Percentiles rank a stretch among this genome's conserved stretches.
Conservation (phyloP, 352 stramenopile genomes). For the Peronosclerospora sorghi region DNA sequence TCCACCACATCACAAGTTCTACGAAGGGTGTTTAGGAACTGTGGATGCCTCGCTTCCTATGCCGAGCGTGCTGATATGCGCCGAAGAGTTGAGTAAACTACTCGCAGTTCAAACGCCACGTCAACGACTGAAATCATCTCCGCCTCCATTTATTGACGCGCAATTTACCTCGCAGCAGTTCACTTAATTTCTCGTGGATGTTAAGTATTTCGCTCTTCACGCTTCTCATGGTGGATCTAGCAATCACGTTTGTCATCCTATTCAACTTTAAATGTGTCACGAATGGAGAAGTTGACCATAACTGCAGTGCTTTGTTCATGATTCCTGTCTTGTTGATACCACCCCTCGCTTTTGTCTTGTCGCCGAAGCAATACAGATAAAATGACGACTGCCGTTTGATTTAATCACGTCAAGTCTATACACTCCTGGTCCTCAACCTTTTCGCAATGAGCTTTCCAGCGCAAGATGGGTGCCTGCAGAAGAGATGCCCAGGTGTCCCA, state of each 20-base stretch:
- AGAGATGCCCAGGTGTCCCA: too few relatives aligned
- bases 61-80: constrained; percentile 54
- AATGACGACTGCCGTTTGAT: too few relatives aligned
- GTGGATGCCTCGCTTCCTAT: constrained; percentile 66
- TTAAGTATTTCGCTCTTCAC: constrained; percentile 47
- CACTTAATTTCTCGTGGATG: constrained; percentile 58
- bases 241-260: constrained; percentile 70
- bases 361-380: too few relatives aligned
- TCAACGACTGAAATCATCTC: constrained; percentile 33
- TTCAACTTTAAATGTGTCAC: constrained; percentile 74
- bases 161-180: constrained; percentile 45
- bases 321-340: constrained; percentile 58
- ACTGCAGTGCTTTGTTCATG: constrained; percentile 66
- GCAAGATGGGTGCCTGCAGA: too few relatives aligned
- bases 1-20: constrained; percentile 32
- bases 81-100: constrained; percentile 52
- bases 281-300: constrained; percentile 49
- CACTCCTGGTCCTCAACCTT: too few relatives aligned
- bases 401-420: too few relatives aligned
- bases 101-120: constrained; percentile 29
- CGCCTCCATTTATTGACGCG: constrained; percentile 35
- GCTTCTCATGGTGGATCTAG: constrained; percentile 65
- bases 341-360: constrained; percentile 58
- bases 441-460: too few relatives aligned
- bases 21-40: constrained; percentile 57